Conservation (phyloP, 2,329 filamentous ascomycete genomes). For the Trichoderma sp. region DNA sequence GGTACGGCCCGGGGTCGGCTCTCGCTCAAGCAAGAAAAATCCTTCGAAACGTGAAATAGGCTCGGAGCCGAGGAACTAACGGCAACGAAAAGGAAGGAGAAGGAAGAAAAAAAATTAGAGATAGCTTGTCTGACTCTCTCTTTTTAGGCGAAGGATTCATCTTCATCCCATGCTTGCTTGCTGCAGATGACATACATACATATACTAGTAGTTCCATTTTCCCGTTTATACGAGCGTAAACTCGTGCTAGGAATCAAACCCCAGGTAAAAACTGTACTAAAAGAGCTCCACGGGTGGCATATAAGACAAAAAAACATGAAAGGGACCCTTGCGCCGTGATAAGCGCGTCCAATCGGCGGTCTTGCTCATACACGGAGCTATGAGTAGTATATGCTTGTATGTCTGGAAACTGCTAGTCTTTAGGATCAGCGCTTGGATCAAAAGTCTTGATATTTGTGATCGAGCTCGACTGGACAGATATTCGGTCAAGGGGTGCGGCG, state of each 20-base stretch:
- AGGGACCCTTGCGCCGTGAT: neutral
- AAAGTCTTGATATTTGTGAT: neutral
- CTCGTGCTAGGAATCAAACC: neutral
- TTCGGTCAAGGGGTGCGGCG: neutral
- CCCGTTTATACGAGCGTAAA: neutral
- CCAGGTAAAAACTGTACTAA: neutral
- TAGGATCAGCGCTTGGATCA: neutral
- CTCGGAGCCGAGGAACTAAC: neutral
- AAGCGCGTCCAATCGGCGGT: neutral
- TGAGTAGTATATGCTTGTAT: neutral
- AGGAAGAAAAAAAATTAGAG: neutral
- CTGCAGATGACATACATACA: neutral
- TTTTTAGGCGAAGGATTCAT: neutral
- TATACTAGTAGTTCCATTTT: neutral
- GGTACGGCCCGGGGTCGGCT: neutral
- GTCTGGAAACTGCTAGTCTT: neutral
- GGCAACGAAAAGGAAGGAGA: neutral
- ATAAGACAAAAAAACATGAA: too few relatives aligned
- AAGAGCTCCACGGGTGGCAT: too few relatives aligned
- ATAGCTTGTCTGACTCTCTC: too few relatives aligned
- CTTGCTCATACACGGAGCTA: neutral
- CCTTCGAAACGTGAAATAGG: neutral
- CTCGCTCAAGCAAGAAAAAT: neutral
- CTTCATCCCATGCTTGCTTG: neutral
- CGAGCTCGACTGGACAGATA: too few relatives aligned